phyloP scores from a whole-genome alignment of 306 rosid species.

The Lathyrus aphaca region DNA sequence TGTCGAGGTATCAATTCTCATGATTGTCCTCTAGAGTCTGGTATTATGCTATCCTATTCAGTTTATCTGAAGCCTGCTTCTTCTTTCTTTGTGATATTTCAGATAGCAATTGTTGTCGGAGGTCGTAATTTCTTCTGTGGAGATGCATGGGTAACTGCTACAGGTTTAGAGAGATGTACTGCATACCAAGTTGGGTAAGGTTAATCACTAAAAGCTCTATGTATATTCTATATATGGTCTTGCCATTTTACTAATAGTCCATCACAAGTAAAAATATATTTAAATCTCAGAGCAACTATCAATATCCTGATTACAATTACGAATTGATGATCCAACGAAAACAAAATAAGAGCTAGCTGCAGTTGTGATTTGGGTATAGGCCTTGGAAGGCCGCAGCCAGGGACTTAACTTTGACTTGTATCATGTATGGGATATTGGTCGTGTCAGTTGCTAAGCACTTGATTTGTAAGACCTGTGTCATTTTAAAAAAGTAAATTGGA shows the following conservation, averaged over 20 bases:
- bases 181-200: conserved; percentile 96
- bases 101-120: conserved; percentile 94
- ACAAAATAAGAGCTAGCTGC: conserved; percentile 11
- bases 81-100: conserved; percentile 36
- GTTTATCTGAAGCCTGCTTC: conserved; percentile 37
- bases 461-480: not conserved
- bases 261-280: conserved; percentile 22
- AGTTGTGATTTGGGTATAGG: conserved; percentile 1
- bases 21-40: conserved; percentile 27
- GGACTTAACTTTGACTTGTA: conserved; percentile 29
- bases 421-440: conserved; percentile 24
- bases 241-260: conserved; percentile 26
- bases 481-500: conserved; percentile 27
- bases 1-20: conserved; percentile 71
- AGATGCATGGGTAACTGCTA: conserved; percentile 84
- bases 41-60: conserved; percentile 22
- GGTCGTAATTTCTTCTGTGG: conserved; percentile 96
- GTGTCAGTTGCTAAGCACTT: conserved; percentile 27
- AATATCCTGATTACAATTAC: conserved; percentile 26
- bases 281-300: not conserved
- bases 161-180: conserved; percentile 87
- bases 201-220: conserved; percentile 33
- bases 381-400: not conserved
- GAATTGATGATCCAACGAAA: conserved; percentile 25
- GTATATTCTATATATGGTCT: conserved; percentile 10